Evolutionary conservation across 225 moss, liverwort and hornwort genomes (phyloP), one percentile per base, ranked within the genome.

Genomic region (Physcomitrium patens): DNA sequence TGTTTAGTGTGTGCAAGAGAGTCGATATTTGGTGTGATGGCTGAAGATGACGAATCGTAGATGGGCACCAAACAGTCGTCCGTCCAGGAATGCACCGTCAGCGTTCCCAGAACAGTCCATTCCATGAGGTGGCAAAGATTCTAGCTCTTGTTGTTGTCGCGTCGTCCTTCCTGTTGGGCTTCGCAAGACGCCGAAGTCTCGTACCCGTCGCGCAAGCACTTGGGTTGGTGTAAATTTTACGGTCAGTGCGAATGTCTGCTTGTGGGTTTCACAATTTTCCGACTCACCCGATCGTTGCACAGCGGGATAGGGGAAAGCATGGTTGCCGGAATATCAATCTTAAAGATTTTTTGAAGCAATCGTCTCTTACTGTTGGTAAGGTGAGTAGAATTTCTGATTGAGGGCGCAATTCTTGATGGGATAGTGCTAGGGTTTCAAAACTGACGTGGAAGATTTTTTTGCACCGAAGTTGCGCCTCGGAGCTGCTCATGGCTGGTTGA

Each of bases 401-500:
- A 3, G 23, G n/a, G 23, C 31, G 23, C 24, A 18, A 19, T 56
- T 61, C 27, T 49, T n/a, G 47, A 47, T 20, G 8, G 13, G 24
- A 27, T 48, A 56, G 72, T 41, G 46, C 63, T 83, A 76, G 76
- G 83, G 79, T 80, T 83, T 50, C 23, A 9, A 44, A 28, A 15
- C 48, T 63, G 53, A 53, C 54, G 41, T 26, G 48, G 22, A 41
- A 70, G 70, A 37, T 78, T 50, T 12, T 41, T 78, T 13, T 55
- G 2, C 24, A 47, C 13, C 42, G 67, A 45, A 22, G 70, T 55
- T 63, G 70, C 63, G 56, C 47, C 45, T 69, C 20, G 69, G 52
- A 58, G 64, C 74, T 18, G 45, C 26, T 74, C 37, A 52, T 19
- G 56, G 28, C 31, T 43, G 57, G 9, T 49, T 63, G 52, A 64